Evolutionary conservation across 2,329 filamentous ascomycete genomes (phyloP), one percentile per base, ranked within the genome.

Genomic region (Didymella sp.): DNA sequence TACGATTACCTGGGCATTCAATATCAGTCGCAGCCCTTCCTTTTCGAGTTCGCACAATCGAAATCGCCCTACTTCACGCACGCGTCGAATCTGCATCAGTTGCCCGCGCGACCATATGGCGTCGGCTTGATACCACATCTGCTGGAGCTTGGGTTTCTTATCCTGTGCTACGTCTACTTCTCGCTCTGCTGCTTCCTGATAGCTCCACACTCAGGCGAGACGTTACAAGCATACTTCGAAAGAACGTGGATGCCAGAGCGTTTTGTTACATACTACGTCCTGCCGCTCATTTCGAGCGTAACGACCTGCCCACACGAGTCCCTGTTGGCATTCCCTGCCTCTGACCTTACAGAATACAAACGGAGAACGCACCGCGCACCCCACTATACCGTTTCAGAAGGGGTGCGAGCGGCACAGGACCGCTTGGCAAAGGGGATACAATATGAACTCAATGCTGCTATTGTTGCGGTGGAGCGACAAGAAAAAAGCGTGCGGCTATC

Each of bases 221-320:
- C 81, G 0, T 60, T 86, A 0, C 76, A 68, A 15, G 71, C 80
- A 31, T 87, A 87, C 58, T 63, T 84, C 6, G 52, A 69, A n/a
- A 75, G 84, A n/a, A 82, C 83, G 4, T 71, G 76, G 46, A 67
- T 85, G 1, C 83, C 84, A 0, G 71, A 68, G 6, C 77, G 78
- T 25, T 86, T 84, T 52, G 64, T 76, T 3, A 69, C 73, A 2
- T 77, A 79, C 30, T 86, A 86, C 62, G 66, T 87, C 7, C 71
- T 86, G 0, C 85, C 85, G 0, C 73, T 85, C 5, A 76, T 87
- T 35, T 81, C 83, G 46, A 79, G 79, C 56, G 81, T 86, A 6
- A 79, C 80, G 4, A 86, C 84, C 1, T 86, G 83, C 62, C 77
- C 82, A 0, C 84, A 86, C 51, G 71, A 76, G 2, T 76, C 79